These are phyloP conservation scores for Amanita subjunquillea DNA, from an alignment of 768 basidiomycete species.

Conservation along the genomic window DNA sequence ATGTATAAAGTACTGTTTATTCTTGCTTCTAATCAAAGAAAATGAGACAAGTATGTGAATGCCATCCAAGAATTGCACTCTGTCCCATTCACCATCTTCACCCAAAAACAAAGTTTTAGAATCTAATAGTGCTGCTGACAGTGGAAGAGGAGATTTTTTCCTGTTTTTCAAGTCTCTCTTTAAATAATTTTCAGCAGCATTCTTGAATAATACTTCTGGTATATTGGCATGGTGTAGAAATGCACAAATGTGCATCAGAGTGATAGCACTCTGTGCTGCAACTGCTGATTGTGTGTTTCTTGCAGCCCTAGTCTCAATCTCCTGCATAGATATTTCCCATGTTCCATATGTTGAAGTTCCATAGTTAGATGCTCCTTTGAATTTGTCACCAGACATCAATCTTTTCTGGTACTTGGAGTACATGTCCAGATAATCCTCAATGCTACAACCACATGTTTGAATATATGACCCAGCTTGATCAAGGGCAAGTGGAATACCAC, in stretches of 20 bases:
- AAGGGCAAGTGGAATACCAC: too few relatives aligned
- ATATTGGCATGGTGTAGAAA: background rate
- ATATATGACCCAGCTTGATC: too few relatives aligned
- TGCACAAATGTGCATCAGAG: background rate
- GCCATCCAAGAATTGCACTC: conserved; percentile 6
- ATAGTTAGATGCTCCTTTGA: too few relatives aligned
- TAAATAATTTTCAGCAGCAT: background rate
- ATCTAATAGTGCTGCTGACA: background rate
- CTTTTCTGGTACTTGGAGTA: background rate
- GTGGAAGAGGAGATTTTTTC: background rate
- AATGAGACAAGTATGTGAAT: conserved; percentile 10
- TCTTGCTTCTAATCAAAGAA: conserved; percentile 8
- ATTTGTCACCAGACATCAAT: too few relatives aligned
- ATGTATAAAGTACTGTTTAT: conserved; percentile 6
- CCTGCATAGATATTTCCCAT: background rate
- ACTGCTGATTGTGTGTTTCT: background rate
- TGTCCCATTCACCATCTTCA: conserved; percentile 8
- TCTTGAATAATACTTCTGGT: background rate
- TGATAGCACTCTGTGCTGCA: background rate
- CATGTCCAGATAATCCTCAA: background rate
- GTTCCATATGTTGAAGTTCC: too few relatives aligned
- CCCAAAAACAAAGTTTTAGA: background rate
- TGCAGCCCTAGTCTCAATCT: background rate
- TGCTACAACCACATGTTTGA: too few relatives aligned
- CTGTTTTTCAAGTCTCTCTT: background rate